These are phyloP conservation scores for Ustilago curta DNA, from an alignment of 1,284 basidiomycete genomes.

Conservation along the genomic window DNA sequence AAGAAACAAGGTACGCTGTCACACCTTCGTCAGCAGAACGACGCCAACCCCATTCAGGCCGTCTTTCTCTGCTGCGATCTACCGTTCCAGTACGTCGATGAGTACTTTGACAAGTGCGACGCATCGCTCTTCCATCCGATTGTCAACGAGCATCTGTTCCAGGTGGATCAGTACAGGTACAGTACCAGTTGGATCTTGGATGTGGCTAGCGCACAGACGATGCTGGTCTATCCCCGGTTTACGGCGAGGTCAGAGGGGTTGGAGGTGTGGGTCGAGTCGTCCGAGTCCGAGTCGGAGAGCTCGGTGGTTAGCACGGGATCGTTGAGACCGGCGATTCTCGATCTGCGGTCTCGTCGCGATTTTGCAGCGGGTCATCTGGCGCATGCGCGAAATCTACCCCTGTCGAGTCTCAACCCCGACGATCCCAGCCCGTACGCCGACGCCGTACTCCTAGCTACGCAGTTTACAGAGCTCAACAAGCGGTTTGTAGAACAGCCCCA, in stretches of 20 bases:
- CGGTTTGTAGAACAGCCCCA: conserved; percentile 14
- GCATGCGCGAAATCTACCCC: conserved; percentile 25
- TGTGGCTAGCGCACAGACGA: conserved; percentile 20
- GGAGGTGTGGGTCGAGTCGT: too few species aligned
- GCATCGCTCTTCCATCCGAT: conserved; percentile 22
- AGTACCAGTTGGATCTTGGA: conserved; percentile 40
- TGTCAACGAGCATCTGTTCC: conserved; percentile 43
- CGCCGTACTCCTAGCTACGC: conserved; percentile 30
- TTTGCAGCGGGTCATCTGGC: conserved; percentile 16
- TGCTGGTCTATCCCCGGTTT: conserved; percentile 43
- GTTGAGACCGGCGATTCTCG: conserved; percentile 30
- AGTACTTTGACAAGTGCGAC: conserved; percentile 44
- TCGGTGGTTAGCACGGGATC: background rate
- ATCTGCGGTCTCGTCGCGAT: conserved; percentile 22
- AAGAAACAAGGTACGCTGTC: conserved; percentile 32
- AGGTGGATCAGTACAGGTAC: conserved; percentile 42
- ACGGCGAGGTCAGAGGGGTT: too few species aligned
- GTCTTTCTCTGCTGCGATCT: conserved; percentile 54
- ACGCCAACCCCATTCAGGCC: conserved; percentile 33
- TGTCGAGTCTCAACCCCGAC: conserved; percentile 26
- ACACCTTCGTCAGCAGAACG: conserved; percentile 27
- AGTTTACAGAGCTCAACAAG: conserved; percentile 41
- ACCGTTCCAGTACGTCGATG: conserved; percentile 53
- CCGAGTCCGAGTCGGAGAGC: conserved; percentile 15
- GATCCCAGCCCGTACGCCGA: conserved; percentile 37